phyloP scores from a whole-genome alignment of 257 asterid genomes.

The Anisodus tanguticus region DNA sequence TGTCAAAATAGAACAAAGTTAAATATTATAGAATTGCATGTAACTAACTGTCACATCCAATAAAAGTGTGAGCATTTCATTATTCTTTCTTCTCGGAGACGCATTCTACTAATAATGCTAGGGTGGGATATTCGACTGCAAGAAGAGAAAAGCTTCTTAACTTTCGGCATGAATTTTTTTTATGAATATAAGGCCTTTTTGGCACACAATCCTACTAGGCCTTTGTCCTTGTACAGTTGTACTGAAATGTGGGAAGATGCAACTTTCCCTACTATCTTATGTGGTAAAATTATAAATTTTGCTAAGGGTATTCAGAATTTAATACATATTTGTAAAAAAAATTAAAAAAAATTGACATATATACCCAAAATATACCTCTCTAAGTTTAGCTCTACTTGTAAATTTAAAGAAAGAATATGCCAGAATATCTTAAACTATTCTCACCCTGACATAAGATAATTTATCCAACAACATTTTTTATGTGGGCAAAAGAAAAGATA shows the following conservation, averaged over 20 bases:
- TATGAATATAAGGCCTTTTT: too few species aligned
- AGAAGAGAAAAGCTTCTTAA: too few species aligned
- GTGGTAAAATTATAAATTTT: neutral
- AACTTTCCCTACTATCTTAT: too few species aligned
- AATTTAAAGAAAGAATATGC: neutral
- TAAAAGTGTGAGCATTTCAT: too few species aligned
- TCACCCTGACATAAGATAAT: neutral
- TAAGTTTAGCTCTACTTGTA: neutral
- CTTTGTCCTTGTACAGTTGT: neutral
- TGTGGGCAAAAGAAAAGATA: conserved; percentile 15
- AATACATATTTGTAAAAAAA: neutral
- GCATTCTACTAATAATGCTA: too few species aligned
- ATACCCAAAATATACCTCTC: too few species aligned
- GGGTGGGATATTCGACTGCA: too few species aligned
- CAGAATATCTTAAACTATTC: neutral
- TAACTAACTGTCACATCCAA: too few species aligned
- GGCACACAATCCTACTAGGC: neutral
- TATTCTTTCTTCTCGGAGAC: too few species aligned
- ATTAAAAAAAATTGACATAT: neutral
- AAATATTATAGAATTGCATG: too few species aligned
- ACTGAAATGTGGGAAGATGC: neutral
- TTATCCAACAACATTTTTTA: neutral
- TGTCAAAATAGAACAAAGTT: too few species aligned
- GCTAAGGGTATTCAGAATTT: neutral
- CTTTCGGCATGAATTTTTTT: neutral